A percentile compares a stretch with the other conserved stretches of the same genome.
These are phyloP conservation scores for Trichoderma brevicompactum DNA, from an alignment of 2,329 filamentous ascomycete genomes.

Conservation along the genomic window DNA sequence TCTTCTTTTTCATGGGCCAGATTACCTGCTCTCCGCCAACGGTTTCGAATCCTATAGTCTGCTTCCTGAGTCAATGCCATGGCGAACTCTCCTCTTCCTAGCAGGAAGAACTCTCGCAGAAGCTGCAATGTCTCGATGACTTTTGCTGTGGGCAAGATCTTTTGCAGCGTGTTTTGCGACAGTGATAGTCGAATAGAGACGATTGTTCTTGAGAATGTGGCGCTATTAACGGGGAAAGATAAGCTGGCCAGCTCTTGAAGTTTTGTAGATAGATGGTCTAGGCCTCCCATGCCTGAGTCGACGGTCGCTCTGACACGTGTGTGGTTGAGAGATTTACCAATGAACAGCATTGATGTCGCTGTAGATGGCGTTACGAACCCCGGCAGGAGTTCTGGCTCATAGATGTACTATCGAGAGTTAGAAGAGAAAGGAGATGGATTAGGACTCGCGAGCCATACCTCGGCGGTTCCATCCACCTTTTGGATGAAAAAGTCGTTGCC, in stretches of 20 bases:
- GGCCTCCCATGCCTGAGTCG: slow-evolving; percentile 52
- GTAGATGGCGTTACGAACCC: slow-evolving; percentile 76
- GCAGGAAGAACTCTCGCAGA: slow-evolving; percentile 82
- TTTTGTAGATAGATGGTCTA: slow-evolving; percentile 69
- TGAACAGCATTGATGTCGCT: slow-evolving; percentile 83
- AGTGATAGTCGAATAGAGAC: slow-evolving; percentile 78
- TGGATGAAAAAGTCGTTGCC: slow-evolving; percentile 86
- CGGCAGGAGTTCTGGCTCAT: slow-evolving; percentile 67
- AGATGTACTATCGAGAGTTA: slow-evolving; percentile 54
- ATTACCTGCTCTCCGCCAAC: slow-evolving; percentile 68
- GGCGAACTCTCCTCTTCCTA: slow-evolving; percentile 89
- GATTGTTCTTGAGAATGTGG: slow-evolving; percentile 72
- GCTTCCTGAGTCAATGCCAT: slow-evolving; percentile 84
- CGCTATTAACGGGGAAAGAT: slow-evolving; percentile 72
- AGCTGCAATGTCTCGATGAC: slow-evolving; percentile 78
- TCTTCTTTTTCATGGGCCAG: slow-evolving; percentile 62
- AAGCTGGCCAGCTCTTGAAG: slow-evolving; percentile 70
- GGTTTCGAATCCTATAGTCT: slow-evolving; percentile 75
- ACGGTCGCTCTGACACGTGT: slow-evolving; percentile 63
- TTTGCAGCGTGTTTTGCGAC: slow-evolving; percentile 81
- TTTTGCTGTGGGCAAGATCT: slow-evolving; percentile 75
- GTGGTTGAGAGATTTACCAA: slow-evolving; percentile 87
- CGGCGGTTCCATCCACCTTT: slow-evolving; percentile 48
- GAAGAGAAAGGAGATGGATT: background rate
- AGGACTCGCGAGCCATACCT: slow-evolving; percentile 42